Evolutionary conservation across 2,329 filamentous ascomycete genomes (phyloP), one percentile per base, ranked within the genome.

Genomic region (Davidsoniella neocaledoniae): DNA sequence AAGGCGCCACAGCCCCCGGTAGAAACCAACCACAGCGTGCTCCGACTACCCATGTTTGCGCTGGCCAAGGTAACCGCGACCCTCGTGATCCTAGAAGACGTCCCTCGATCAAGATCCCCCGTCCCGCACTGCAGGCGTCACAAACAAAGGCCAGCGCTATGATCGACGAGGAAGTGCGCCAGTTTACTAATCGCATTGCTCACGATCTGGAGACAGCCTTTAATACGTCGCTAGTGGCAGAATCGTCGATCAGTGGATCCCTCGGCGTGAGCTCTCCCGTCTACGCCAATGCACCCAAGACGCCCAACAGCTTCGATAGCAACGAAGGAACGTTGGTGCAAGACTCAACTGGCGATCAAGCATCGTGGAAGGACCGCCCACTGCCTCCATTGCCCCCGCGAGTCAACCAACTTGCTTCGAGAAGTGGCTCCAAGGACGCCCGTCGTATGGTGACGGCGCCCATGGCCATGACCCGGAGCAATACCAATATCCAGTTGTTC

Each of bases 181-280:
- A 90, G 57, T 82, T 93, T 51, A 94, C 86, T 57, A 43, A 40
- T 57, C 86, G 86, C 58, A 79, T 95, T 54, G 86, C 86, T 46
- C 86, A 86, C 63, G 85, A 91, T 52, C 93, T 88, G 59, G 88
- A 96, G 59, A 85, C 91, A 58, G 88, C 88, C 1, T 95, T 96
- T 67, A 88, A 86, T 59, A 79, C 82, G 57, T 72, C 70, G 8
- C 56, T 76, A 9, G 63, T 73, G 12, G 60, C 63, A 16, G 64
- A 66, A 14, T 25, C 42, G 3, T 50, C 44, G 4, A 29, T 37
- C 14, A 48, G 14, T 16, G 50, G 23, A 10, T 45, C 33, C 9
- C n/a, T 39, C 2, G 46, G 55, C 21, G 21, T 52, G 16, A 25
- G 48, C 49, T 48, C 52, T 19, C 44, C 51, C 25, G 50, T 26